Conservation (phyloP, 169 alveolate genomes). For the Besnoitia besnoiti region DNA sequence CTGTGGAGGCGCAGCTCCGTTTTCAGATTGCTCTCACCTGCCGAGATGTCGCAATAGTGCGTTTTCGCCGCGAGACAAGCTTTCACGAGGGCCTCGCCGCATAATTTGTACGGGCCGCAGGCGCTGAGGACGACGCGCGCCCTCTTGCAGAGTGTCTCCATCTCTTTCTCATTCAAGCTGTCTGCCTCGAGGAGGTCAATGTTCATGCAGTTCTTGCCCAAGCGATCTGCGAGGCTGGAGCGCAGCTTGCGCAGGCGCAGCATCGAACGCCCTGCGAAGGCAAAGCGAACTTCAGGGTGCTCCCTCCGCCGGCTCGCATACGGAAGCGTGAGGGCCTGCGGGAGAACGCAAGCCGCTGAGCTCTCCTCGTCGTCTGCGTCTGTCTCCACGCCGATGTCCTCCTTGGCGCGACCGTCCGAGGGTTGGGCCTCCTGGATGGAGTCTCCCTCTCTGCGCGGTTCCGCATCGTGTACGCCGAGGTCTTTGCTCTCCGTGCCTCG, state of each 20-base stretch:
- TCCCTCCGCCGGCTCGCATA: background rate
- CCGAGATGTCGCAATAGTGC: slow-evolving; percentile 61
- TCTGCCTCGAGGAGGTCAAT: background rate
- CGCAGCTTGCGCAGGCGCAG: background rate
- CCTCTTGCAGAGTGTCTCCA: background rate
- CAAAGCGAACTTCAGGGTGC: background rate
- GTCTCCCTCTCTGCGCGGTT: too few relatives aligned
- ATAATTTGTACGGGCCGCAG: slow-evolving; percentile 49
- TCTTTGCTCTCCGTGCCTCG: too few relatives aligned
- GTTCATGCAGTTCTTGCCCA: background rate
- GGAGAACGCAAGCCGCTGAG: background rate
- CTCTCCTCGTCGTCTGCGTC: background rate
- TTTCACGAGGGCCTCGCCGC: slow-evolving; percentile 51
- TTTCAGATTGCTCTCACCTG: background rate
- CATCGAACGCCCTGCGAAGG: background rate
- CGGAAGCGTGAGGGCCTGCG: background rate
- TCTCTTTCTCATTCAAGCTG: background rate
- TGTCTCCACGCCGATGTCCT: background rate
- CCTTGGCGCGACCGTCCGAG: background rate
- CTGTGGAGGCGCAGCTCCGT: too few relatives aligned
- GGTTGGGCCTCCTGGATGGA: too few relatives aligned
- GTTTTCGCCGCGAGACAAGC: slow-evolving; percentile 55
- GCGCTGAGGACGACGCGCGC: slow-evolving; percentile 40
- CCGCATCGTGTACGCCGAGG: too few relatives aligned
- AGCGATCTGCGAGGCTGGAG: background rate